phyloP scores from a whole-genome alignment of 768 basidiomycete species.

The Gloeostereum incarnatum region DNA sequence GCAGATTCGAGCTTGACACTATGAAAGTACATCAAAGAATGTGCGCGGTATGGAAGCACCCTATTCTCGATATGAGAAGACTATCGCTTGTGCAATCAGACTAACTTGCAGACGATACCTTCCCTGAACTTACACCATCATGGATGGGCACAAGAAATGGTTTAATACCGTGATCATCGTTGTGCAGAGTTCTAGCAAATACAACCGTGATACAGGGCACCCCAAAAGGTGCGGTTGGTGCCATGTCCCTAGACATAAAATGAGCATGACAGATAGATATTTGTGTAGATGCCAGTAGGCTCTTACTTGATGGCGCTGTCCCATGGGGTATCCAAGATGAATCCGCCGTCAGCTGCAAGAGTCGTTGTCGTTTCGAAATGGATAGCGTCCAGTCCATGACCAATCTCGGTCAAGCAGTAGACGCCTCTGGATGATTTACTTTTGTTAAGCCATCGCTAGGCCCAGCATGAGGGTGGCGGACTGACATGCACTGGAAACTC shows the following conservation, averaged over 20 bases:
- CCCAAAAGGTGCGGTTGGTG: slow-evolving; percentile 18
- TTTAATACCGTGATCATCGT: slow-evolving; percentile 17
- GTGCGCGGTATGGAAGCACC: slow-evolving; percentile 23
- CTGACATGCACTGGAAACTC: slow-evolving; percentile 19
- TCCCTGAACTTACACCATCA: slow-evolving; percentile 13
- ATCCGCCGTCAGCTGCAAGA: slow-evolving; percentile 23
- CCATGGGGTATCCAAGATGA: slow-evolving; percentile 26
- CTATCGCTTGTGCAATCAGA: slow-evolving; percentile 4
- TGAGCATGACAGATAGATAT: too few species aligned
- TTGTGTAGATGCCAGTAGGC: too few species aligned
- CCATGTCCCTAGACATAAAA: slow-evolving; percentile 19
- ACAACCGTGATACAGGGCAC: slow-evolving; percentile 19
- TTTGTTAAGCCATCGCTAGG: neutral
- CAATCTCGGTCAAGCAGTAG: slow-evolving; percentile 34
- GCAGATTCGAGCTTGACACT: slow-evolving; percentile 18
- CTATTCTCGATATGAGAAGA: slow-evolving; percentile 17
- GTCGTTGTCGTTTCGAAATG: slow-evolving; percentile 36
- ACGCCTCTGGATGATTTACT: slow-evolving; percentile 21
- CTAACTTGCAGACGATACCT: slow-evolving; percentile 11
- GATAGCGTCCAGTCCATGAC: slow-evolving; percentile 33
- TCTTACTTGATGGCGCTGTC: slow-evolving; percentile 27
- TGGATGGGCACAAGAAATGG: slow-evolving; percentile 18
- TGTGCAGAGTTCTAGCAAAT: slow-evolving; percentile 16
- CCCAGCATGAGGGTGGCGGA: neutral
- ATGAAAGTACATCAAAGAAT: slow-evolving; percentile 24